A percentile compares a stretch with the other conserved stretches of the same genome.
These are phyloP conservation scores for Krasilnikovozyma curviuscula DNA, from an alignment of 768 basidiomycete species.

Conservation along the genomic window DNA sequence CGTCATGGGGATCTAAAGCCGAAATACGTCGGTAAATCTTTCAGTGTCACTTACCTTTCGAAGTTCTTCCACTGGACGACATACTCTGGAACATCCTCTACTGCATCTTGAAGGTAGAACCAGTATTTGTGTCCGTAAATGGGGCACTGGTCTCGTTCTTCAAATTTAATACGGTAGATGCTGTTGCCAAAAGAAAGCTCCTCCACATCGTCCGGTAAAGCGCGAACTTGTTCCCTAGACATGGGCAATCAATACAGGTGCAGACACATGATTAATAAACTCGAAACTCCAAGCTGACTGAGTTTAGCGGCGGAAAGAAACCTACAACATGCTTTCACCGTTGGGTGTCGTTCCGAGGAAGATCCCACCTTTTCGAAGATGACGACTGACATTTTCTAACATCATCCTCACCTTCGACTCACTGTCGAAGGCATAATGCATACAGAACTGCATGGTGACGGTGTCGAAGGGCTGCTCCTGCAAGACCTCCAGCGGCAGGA, in stretches of 20 bases:
- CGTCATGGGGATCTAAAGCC: slow-evolving; percentile 4
- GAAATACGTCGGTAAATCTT: not conserved
- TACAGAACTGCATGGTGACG: slow-evolving; percentile 97
- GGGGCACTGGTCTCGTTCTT: slow-evolving; percentile 36
- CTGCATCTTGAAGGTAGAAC: slow-evolving; percentile 86
- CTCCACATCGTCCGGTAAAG: slow-evolving; percentile 42
- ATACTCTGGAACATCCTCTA: slow-evolving; percentile 93
- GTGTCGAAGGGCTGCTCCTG: slow-evolving; percentile 65
- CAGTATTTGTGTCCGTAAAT: slow-evolving; percentile 76
- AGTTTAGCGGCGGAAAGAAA: not conserved
- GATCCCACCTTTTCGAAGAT: slow-evolving; percentile 64
- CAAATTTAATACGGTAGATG: slow-evolving; percentile 76
- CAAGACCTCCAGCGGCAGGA: slow-evolving; percentile 39
- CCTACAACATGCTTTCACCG: slow-evolving; percentile 42
- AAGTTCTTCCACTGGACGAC: slow-evolving; percentile 92
- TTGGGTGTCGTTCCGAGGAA: slow-evolving; percentile 97
- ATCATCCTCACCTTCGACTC: slow-evolving; percentile 68
- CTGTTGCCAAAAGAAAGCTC: slow-evolving; percentile 74
- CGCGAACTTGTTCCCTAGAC: slow-evolving; percentile 49
- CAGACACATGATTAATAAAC: not conserved
- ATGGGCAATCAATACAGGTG: not conserved
- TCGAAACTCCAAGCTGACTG: not conserved
- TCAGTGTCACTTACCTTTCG: slow-evolving; percentile 40
- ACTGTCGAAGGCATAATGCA: slow-evolving; percentile 98
- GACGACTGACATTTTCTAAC: slow-evolving; percentile 70